Conservation (phyloP, 768 basidiomycete genomes). For the Pluteus cervinus region DNA sequence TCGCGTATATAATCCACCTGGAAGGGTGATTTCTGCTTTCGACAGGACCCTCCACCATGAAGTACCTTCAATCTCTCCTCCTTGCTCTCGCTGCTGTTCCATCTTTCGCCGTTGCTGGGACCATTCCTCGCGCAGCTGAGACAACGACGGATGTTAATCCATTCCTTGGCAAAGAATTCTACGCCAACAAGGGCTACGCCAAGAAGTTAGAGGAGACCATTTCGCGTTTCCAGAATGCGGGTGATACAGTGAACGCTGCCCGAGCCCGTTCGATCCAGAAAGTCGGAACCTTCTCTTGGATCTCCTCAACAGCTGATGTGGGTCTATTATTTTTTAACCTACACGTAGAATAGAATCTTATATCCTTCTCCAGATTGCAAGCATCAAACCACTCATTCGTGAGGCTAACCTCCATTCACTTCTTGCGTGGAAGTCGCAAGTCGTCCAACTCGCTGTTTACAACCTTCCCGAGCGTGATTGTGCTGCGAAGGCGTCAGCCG, state of each 20-base stretch:
- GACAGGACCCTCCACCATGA: conserved; percentile 7
- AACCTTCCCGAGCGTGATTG: conserved; percentile 30
- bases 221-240: conserved; percentile 9
- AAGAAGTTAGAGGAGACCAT: conserved; percentile 14
- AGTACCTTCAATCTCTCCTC: conserved; percentile 7
- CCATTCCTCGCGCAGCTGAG: neutral
- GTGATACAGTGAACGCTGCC: conserved; percentile 12
- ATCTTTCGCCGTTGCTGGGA: neutral
- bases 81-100: conserved; percentile 1
- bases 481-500: conserved; percentile 23
- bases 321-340: neutral
- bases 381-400: conserved; percentile 4
- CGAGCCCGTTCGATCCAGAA: conserved; percentile 12
- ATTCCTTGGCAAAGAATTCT: conserved; percentile 10
- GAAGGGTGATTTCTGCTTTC: no score
- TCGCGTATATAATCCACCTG: no score
- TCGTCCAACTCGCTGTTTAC: conserved; percentile 27
- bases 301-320: conserved; percentile 9
- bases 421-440: conserved; percentile 14
- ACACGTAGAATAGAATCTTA: no score
- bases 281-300: conserved; percentile 17
- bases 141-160: conserved; percentile 10
- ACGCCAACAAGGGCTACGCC: conserved; percentile 13
- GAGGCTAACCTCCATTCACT: conserved; percentile 2
- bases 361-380: no score